phyloP scores from a whole-genome alignment of 495 filamentous ascomycete species.

The Podospora pseudocomata region DNA sequence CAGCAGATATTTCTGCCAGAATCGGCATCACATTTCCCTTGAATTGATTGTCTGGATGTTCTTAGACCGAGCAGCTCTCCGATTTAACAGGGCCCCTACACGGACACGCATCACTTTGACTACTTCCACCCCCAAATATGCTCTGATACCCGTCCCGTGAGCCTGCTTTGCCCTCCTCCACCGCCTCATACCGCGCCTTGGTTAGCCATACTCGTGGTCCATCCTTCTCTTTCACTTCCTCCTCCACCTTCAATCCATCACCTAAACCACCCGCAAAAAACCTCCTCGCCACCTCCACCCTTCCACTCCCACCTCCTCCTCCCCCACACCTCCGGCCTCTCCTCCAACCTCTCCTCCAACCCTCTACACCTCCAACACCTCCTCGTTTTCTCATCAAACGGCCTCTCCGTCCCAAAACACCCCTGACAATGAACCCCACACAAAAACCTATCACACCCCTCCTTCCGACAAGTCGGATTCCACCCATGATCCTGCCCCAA shows the following conservation, averaged over 20 bases:
- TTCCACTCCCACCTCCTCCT: constrained; percentile 3
- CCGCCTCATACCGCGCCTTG: not conserved
- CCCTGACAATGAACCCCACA: constrained; percentile 39
- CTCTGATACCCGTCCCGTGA: not conserved
- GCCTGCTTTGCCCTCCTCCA: not conserved
- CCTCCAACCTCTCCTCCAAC: constrained; percentile 21
- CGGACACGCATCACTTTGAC: not conserved
- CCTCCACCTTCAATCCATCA: not conserved
- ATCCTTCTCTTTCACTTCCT: not conserved
- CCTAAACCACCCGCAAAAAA: not conserved
- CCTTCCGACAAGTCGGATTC: constrained; percentile 35
- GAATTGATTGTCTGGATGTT: too few species aligned
- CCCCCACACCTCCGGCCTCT: constrained; percentile 1
- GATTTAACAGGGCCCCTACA: not conserved
- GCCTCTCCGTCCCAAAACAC: constrained; percentile 33
- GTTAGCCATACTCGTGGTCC: not conserved
- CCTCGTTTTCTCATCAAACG: constrained; percentile 33
- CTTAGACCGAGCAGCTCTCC: too few species aligned
- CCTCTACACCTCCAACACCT: constrained; percentile 31
- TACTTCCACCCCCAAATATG: not conserved
- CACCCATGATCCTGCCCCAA: constrained; percentile 41
- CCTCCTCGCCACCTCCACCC: not conserved
- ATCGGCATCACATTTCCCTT: too few species aligned
- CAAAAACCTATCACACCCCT: constrained; percentile 31
- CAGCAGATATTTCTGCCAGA: too few species aligned